These are phyloP conservation scores for Camelina neglecta DNA, from an alignment of 345 rosid genomes.

Conservation along the genomic window DNA sequence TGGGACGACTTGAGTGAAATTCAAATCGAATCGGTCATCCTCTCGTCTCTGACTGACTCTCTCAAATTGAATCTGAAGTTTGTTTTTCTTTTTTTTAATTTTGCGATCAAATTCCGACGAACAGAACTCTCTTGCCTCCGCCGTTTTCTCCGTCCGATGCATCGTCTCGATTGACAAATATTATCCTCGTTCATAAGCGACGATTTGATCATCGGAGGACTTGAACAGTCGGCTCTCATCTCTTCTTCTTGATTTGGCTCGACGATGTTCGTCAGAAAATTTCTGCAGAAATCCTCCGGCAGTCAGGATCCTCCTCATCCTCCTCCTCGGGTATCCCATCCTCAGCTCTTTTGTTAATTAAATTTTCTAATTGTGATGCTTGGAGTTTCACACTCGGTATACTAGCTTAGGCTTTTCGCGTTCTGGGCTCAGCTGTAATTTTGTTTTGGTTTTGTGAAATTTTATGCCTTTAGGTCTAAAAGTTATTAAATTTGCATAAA, in stretches of 20 bases:
- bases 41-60: conserved; percentile 37
- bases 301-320: conserved; percentile 37
- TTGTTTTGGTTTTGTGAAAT: not conserved
- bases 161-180: conserved; percentile 9
- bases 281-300: conserved; percentile 51
- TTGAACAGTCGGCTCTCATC: conserved; percentile 24
- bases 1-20: conserved; percentile 18
- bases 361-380: not conserved
- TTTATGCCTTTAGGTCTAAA: not conserved
- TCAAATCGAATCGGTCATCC: conserved; percentile 20
- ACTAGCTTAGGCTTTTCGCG: conserved; percentile 17
- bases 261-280: conserved; percentile 55
- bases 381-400: conserved; percentile 2
- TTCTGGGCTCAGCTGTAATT: not conserved
- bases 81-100: not conserved
- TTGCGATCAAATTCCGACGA: conserved; percentile 36
- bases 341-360: not conserved
- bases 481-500: conserved; percentile 7
- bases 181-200: not conserved
- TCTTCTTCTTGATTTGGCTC: conserved; percentile 34
- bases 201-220: conserved; percentile 5
- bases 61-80: conserved; percentile 39
- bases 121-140: not conserved
- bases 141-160: not conserved
- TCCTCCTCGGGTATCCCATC: conserved; percentile 46